phyloP scores from a whole-genome alignment of 345 rosid species.

The Syzygium aqueum region DNA sequence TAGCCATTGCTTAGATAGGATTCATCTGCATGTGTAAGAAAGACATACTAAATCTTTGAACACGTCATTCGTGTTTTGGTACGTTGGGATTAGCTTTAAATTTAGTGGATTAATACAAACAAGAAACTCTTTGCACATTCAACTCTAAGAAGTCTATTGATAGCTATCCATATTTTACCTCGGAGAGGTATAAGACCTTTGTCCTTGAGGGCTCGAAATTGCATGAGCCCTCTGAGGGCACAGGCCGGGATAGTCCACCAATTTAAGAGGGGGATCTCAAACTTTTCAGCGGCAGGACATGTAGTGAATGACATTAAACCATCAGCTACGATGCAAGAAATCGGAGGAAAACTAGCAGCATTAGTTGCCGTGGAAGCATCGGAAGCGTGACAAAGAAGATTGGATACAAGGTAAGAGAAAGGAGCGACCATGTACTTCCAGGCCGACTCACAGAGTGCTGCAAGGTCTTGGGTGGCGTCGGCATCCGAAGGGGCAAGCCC shows the following conservation, averaged over 20 bases:
- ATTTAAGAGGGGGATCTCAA: neutral
- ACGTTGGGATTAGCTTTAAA: no score
- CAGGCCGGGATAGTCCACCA: slow-evolving; percentile 1
- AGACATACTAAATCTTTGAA: no score
- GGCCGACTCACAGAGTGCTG: slow-evolving; percentile 1
- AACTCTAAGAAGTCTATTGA: neutral
- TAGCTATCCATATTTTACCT: neutral
- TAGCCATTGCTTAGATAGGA: neutral
- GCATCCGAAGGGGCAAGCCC: neutral
- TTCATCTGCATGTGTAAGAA: neutral
- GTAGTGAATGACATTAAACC: neutral
- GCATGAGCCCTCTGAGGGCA: neutral
- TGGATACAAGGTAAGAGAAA: neutral
- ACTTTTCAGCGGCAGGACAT: neutral
- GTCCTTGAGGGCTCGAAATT: neutral
- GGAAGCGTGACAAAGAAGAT: neutral
- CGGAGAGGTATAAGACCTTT: slow-evolving; percentile 6
- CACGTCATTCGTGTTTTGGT: no score
- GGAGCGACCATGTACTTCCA: neutral
- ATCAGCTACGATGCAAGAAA: neutral
- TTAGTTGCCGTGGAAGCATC: no score
- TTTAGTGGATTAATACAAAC: no score
- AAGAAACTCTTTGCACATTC: neutral
- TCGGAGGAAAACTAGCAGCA: neutral
- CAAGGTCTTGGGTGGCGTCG: neutral